phyloP scores from a whole-genome alignment of 345 rosid genomes.

The Eucalyptus cloeziana region DNA sequence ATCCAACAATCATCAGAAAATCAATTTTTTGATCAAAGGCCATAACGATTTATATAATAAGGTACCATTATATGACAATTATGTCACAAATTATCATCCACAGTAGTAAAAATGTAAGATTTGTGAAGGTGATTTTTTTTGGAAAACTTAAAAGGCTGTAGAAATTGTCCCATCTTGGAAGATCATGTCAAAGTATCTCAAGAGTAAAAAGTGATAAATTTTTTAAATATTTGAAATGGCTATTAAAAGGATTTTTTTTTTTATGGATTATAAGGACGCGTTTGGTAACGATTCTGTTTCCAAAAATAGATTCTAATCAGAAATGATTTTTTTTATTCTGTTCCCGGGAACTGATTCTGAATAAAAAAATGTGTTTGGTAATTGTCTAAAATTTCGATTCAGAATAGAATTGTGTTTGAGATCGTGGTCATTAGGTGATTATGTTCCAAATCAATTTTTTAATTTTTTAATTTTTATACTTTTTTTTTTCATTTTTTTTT shows the following conservation, averaged over 20 bases:
- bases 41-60: neutral
- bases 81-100: neutral
- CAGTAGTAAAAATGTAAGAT: rapidly evolving
- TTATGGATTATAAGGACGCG: too few relatives aligned
- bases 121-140: neutral
- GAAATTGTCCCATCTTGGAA: neutral
- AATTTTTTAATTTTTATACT: too few relatives aligned
- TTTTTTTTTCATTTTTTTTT: too few relatives aligned
- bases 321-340: too few relatives aligned
- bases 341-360: too few relatives aligned
- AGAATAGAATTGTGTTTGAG: too few relatives aligned
- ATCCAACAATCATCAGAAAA: neutral
- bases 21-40: neutral
- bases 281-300: too few relatives aligned
- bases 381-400: too few relatives aligned
- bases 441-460: too few relatives aligned
- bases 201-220: neutral
- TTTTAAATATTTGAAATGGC: neutral
- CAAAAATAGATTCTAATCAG: too few relatives aligned
- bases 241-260: neutral
- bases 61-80: neutral
- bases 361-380: too few relatives aligned
- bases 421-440: too few relatives aligned
- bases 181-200: neutral
- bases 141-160: neutral